These are phyloP conservation scores for Daucus carota DNA, from an alignment of 129 eudicot genomes.

Conservation along the genomic window DH1_v3.0 NC_030387.2:1951501-1952000, in stretches of 20 bases:
- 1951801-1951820: neutral
- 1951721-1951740: conserved; percentile 97
- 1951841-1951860: too few relatives aligned
- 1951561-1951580: neutral
- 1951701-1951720: conserved; percentile 93
- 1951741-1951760: conserved; percentile 95
- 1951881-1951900: too few relatives aligned
- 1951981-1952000: too few relatives aligned
- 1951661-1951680: conserved; percentile 14
- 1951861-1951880: too few relatives aligned
- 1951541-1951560: neutral
- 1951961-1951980: too few relatives aligned
- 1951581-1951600: neutral
- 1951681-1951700: conserved; percentile 90
- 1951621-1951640: neutral
- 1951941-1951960: too few relatives aligned
- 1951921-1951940: too few relatives aligned
- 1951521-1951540: neutral
- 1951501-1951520: neutral
- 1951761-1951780: conserved; percentile 84
- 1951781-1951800: neutral
- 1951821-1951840: neutral
- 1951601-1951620: neutral
- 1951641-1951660: neutral
- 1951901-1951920: too few relatives aligned